Evolutionary conservation across 2,329 filamentous ascomycete genomes (phyloP), one percentile per base, ranked within the genome.

Genomic region (Calonectria hawksworthii): DNA sequence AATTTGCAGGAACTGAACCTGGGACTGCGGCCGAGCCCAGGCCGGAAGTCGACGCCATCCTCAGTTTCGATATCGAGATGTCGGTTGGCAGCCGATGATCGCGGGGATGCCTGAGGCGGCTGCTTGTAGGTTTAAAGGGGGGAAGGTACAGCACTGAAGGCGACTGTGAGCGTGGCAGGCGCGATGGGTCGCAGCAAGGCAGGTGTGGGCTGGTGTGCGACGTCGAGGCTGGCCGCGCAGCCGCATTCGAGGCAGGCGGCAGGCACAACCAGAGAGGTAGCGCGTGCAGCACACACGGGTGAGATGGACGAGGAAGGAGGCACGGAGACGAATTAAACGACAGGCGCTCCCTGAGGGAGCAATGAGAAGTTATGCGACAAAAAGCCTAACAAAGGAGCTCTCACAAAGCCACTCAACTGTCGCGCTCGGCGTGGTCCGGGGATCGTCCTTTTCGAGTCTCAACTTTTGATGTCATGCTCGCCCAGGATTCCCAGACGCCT

Each of bases 391-490:
- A 32, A 23, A 52, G 26, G 23, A 59, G 38, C 72, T 69, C 50
- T 67, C 32, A 28, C 59, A 59, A 63, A 41, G 54, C 72, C 72
- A 68, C 73, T 74, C 70, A 54, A 73, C 75, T 72, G 74, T 78
- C 69, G 70, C 76, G 72, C 73, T 68, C 38, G 52, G 34, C 68
- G 74, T 64, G 72, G 68, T 73, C 56, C 61, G 51, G 69, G 70
- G 47, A 66, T 70, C 69, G 74, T 73, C 66, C 69, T 61, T 73
- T 74, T 75, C 68, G 68, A 72, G 63, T 63, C 65, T 72, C 72
- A 52, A 77, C 75, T 76, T 76, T 80, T 77, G 73, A 80, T 81
- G 80, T 81, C 80, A 81, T 81, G 73, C 63, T 77, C 64, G 72
- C 67, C 76, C 71, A 74, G 72, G 64, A 56, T 66, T 56, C 71